Base-by-base conservation (phyloP, 441 rosid species). In the Syzygium malaccense region DNA sequence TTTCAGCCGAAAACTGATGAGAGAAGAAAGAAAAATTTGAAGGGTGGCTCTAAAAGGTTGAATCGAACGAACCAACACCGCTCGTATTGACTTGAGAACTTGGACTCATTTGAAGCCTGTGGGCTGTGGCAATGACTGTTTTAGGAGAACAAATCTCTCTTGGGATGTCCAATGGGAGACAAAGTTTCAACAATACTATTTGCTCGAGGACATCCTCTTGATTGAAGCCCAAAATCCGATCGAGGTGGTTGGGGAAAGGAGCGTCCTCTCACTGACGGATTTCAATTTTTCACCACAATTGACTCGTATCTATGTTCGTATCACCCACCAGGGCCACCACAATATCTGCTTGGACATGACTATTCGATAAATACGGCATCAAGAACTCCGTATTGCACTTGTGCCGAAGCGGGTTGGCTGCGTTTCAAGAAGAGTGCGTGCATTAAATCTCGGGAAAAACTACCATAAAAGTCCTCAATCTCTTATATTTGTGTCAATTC, bases 201-300 rank as follows among this genome's bases (percentile, higher is more conserved):
- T 55, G 17, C 49, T 71, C 28, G 49, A 71, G 37, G 28, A 71
- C 49, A 19, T 9, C 48, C 14, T 68, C 78, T 32, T 3, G 41
- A 32, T 32, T 8, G 78, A 32, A 10, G 80, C 9, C 0, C 1
- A 19, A 71, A 33, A 1, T 20, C 28, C 49, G 7, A 37, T 37
- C 49, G 49, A 33, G 80, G 0, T 37, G 14, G 80, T 71, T 19
- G 1, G 2, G 2, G 41, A 33, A 33, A 68, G 33, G 7, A 18
- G 48, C 4, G 6, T 0, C 45, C 45, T 68, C 26, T 26, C 48
- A 2, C 26, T 2, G 51, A 23, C 1, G 1, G 1, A 3, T 12
- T 75, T 41, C 51, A 75, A 23, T 11, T 20, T 37, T 75, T 37
- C 0, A 14, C 8, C 8, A 0, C 5, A 68, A 33, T 33, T 4